Evolutionary conservation across 2,329 filamentous ascomycete species (phyloP), one percentile per base, ranked within the genome.

Genomic region (Colletotrichum tanaceti): DNA sequence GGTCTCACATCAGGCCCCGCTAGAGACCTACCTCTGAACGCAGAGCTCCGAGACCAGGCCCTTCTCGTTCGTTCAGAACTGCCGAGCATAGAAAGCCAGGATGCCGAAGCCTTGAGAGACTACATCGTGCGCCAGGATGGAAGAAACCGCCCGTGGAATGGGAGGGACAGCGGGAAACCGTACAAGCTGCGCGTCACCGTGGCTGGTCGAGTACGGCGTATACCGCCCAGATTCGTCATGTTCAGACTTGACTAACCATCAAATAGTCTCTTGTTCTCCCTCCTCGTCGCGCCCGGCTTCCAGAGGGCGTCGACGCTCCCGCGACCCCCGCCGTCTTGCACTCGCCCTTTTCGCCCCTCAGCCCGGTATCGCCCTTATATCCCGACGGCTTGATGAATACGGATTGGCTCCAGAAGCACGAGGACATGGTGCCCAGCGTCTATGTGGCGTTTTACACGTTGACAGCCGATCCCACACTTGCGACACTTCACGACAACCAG

Each of bases 301-400:
- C 85, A 20, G 82, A 84, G 54, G 81, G 85, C 63, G 80, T 85
- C 73, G 84, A 86, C 58, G 75, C 79, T 4, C 80, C 85, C 61
- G 78, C 80, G 44, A 77, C 83, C 28, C 79, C 84, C 20, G 81
- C 85, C 68, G 82, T 89, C n/a, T 82, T 97, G 5, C 95, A 98
- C 79, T 98, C 96, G 14, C 93, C 94, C 1, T 89, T 97, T 72
- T 98, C 96, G 2, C 96, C 95, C 0, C 85, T 98, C 38, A 96
- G 92, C 46, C 94, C 94, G 4, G 87, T 86, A 9, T 97, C 95
- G 9, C 84, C 89, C 2, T 86, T 97, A 3, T 98, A 96, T 76
- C 94, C 95, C 9, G 96, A 98, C 80, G 96, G 95, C 5, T 83
- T 98, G 67, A 89, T 98, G 77, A 89, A 94, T 69, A 86, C 90